Base-by-base conservation (phyloP, 2,329 filamentous ascomycete species). In the Aspergillus japonicus region DNA sequence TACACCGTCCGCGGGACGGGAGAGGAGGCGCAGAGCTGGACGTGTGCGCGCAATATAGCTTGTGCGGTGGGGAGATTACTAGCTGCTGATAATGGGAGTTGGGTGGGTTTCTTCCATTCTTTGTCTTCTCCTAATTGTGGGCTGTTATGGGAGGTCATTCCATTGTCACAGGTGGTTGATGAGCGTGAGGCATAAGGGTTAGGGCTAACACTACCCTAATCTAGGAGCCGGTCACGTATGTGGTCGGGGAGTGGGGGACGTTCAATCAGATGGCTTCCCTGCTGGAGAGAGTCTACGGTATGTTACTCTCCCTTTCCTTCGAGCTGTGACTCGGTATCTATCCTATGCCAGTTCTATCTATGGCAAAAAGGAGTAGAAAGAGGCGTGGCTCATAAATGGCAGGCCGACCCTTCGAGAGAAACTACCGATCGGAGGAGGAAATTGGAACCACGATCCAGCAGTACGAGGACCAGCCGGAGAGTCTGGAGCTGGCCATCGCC, bases 21-120 rank as follows among this genome's bases (percentile, higher is more conserved):
- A 5, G 58, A 64, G 48, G 66, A 65, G 48, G n/a, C n/a, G 31
- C 60, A 64, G 51, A 50, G 49, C n/a, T 66, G 58, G 59, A 66
- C 63, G 10, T 42, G 47, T 16, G 66, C 58, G n/a, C 51, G 65
- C 26, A 64, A 68, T 57, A 60, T 62, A 6, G 66, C 60, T n/a
- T 47, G 44, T 24, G 65, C 57, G 23, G 50, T 66, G 33, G 56
- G 35, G 44, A 6, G 24, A 24, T 51, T 59, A 31, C 39, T 59
- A 8, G 44, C 12, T 24, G 11, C 16, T 5, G 21, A 29, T 16
- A 29, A 3, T 10, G 33, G 33, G 33, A 16, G 5, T 14, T 55
- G 51, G 57, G 57, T 50, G 19, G 7, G 39, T 44, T 19, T 6
- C 11, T 33, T 47, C 16, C n/a, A 26, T 21, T 29, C 21, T 29